Percentiles rank a stretch among this genome's conserved stretches.
These are phyloP conservation scores for Claviceps spartinae DNA, from an alignment of 2,329 filamentous ascomycete genomes.

Conservation along the genomic window DNA sequence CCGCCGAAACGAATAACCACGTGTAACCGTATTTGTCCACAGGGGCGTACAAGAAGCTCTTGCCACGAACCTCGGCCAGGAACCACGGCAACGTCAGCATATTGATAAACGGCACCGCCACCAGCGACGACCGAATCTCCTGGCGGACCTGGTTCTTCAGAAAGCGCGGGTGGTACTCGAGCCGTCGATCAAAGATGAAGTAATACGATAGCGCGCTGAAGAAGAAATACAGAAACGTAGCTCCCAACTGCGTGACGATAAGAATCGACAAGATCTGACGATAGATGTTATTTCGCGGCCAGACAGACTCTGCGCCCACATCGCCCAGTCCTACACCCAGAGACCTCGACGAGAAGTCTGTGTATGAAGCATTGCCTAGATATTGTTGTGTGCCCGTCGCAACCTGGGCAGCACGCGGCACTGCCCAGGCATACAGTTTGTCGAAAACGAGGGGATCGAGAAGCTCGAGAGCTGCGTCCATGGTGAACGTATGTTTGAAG, in stretches of 20 bases:
- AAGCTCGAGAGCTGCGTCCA: slow-evolving; percentile 27
- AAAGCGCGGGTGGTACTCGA: slow-evolving; percentile 33
- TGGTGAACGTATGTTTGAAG: slow-evolving; percentile 6
- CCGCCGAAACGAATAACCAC: slow-evolving; percentile 24
- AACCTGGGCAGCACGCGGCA: slow-evolving; percentile 13
- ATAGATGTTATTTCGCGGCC: slow-evolving; percentile 26
- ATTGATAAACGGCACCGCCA: slow-evolving; percentile 29
- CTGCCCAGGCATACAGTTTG: slow-evolving; percentile 24
- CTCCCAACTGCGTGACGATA: slow-evolving; percentile 25
- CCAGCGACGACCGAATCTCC: slow-evolving; percentile 29
- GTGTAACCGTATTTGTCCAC: slow-evolving; percentile 25
- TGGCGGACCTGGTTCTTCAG: slow-evolving; percentile 32
- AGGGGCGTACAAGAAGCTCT: slow-evolving; percentile 27
- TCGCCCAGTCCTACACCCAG: too few species aligned
- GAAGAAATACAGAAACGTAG: slow-evolving; percentile 42
- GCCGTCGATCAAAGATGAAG: slow-evolving; percentile 42
- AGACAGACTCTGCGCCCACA: slow-evolving; percentile 13
- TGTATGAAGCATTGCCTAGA: slow-evolving; percentile 5
- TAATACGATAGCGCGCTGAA: slow-evolving; percentile 59
- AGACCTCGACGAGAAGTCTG: not conserved
- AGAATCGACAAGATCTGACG: slow-evolving; percentile 26
- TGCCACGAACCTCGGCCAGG: slow-evolving; percentile 32
- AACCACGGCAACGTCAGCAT: slow-evolving; percentile 32
- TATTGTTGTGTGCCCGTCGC: not conserved
- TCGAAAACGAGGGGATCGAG: slow-evolving; percentile 28